Conservation (phyloP, 1,139 yeast species). For the Magnusiomyces ingens region DNA sequence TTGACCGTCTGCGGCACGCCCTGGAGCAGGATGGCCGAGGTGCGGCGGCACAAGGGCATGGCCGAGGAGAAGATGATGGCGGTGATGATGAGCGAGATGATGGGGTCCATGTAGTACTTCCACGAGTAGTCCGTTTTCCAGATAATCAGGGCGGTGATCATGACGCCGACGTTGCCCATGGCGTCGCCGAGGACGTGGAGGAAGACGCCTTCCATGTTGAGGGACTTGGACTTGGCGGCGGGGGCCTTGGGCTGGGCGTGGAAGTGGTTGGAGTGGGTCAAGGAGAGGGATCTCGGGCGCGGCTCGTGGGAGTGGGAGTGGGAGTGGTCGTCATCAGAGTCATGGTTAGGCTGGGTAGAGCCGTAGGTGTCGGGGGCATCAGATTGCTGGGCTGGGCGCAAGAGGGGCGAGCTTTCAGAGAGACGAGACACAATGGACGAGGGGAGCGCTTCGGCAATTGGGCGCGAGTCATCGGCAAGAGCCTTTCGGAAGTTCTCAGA, state of each 20-base stretch:
- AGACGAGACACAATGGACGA: constrained; percentile 8
- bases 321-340: constrained; percentile 14
- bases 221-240: constrained; percentile 44
- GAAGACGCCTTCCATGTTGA: constrained; percentile 97
- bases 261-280: constrained; percentile 31
- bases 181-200: constrained; percentile 96
- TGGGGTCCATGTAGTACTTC: constrained; percentile 82
- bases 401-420: constrained; percentile 14
- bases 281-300: constrained; percentile 17
- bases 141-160: constrained; percentile 77
- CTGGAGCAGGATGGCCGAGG: constrained; percentile 82
- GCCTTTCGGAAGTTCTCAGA: constrained; percentile 2
- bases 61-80: constrained; percentile 86
- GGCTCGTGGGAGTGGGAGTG: constrained; percentile 16
- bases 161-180: constrained; percentile 90
- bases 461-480: constrained; percentile 13
- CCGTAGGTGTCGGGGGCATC: constrained; percentile 5
- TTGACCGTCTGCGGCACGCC: constrained; percentile 84
- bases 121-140: constrained; percentile 91
- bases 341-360: constrained; percentile 10
- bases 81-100: constrained; percentile 79
- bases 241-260: constrained; percentile 33
- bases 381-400: constrained; percentile 10
- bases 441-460: constrained; percentile 14
- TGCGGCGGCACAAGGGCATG: constrained; percentile 77